These are phyloP conservation scores for Leccinum arenicola DNA, from an alignment of 768 basidiomycete genomes.

Conservation along the genomic window DNA sequence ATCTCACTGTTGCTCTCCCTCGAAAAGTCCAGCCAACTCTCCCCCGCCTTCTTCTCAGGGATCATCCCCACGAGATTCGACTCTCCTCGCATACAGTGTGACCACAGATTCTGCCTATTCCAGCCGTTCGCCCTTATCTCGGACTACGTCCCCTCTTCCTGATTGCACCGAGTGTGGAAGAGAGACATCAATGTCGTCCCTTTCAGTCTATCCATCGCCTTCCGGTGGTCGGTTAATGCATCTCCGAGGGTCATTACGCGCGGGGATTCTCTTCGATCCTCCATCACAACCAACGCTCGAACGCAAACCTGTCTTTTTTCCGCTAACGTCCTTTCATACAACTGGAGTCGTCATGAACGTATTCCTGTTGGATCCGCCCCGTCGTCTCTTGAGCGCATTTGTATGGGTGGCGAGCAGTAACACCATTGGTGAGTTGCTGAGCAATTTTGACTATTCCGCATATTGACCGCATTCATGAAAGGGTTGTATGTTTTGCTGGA, in stretches of 20 bases:
- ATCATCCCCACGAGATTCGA: slow-evolving; percentile 28
- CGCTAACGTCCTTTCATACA: slow-evolving; percentile 61
- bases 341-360: slow-evolving; percentile 75
- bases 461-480: slow-evolving; percentile 33
- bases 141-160: slow-evolving; percentile 21
- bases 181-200: slow-evolving; percentile 12
- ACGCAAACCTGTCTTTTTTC: slow-evolving; percentile 38
- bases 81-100: slow-evolving; percentile 6
- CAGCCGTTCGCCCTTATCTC: slow-evolving; percentile 23
- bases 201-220: slow-evolving; percentile 10
- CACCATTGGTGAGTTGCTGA: slow-evolving; percentile 27
- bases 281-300: slow-evolving; percentile 10
- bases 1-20: slow-evolving; percentile 13
- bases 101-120: slow-evolving; percentile 8
- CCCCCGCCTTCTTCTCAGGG: slow-evolving; percentile 28
- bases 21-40: slow-evolving; percentile 28
- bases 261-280: slow-evolving; percentile 12
- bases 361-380: slow-evolving; percentile 65
- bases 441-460: neutral
- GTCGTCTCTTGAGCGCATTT: slow-evolving; percentile 61
- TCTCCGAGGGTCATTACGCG: slow-evolving; percentile 7
- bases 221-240: neutral
- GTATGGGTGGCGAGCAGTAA: slow-evolving; percentile 56
- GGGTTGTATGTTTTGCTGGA: slow-evolving; percentile 65
- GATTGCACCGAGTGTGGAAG: slow-evolving; percentile 14